Evolutionary conservation across 1,284 basidiomycete species (phyloP), one percentile per base, ranked within the genome.

Genomic region (Anthracocystis walkeri): DNA sequence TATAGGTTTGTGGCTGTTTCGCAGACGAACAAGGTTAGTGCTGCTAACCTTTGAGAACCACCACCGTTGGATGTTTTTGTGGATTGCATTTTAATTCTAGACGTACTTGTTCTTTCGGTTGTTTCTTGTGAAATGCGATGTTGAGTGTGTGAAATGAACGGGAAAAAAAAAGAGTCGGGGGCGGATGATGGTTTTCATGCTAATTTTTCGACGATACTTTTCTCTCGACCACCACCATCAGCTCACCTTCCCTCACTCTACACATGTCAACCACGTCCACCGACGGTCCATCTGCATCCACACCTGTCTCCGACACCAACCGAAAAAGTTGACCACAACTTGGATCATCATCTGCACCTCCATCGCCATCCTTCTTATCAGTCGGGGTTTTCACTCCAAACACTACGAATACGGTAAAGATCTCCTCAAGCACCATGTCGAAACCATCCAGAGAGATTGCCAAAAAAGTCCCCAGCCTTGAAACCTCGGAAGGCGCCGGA

Each of bases 401-500:
- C 20, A 14, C 27, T 5, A 20, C 6, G 1, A 31, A 7, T 10
- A 45, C 21, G 18, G n/a, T 27, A 5, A 8, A 16, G 6, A 38
- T 29, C 29, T 4, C 38, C 29, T 4, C 38, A n/a, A n/a, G 11
- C 12, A 25, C 0, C 11, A 68, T 58, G 54, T 64, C 60, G 42
- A 25, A 29, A 12, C 25, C 29, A 11, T 93, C 94, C 8, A 90
- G 95, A 29, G 86, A 84, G 18, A 91, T 95, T 14, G 85, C 90
- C 64, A 92, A 94, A 85, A 90, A 90, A 68, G 91, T 96, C 10
- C 87, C 91, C 5, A 90, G 94, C 0, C 86, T 91, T 18, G 94
- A 97, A 85, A 92, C 91, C 3, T 87, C 90, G 18, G 96, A 98
- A 88, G 94, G 95, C n/a, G 92, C 87, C 4, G 94, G 94, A 11